Base-by-base conservation (phyloP, 1,284 basidiomycete species). In the Hemileia vastatrix region DNA sequence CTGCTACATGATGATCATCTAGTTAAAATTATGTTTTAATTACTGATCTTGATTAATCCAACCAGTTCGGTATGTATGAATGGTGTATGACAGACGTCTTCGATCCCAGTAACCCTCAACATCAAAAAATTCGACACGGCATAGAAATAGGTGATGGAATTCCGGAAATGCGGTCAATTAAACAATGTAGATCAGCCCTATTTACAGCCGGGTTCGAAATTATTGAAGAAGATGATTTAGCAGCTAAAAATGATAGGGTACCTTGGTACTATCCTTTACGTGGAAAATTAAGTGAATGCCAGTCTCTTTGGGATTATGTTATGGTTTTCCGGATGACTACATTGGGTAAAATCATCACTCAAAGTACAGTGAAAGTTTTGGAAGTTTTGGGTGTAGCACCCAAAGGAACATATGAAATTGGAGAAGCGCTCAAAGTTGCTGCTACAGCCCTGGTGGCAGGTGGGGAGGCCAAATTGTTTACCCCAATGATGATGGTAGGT, bases 81-180 rank as follows among this genome's bases (percentile, higher is more conserved):
- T 98, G 94, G 94, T 88, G 86, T 78, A 96, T 98, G 93, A 97
- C 94, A 52, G 93, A 97, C 77, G 77, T 77, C 8, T 98, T 90
- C 88, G 89, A 98, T 76, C 81, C 88, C 1, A 84, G 85, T 11
- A 88, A 83, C 77, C 87, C 92, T 15, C 78, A 84, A 67, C 94
- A 98, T 83, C 93, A 93, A 80, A 83, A 84, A 63, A 85, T 98
- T 66, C 88, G 90, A 18, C 92, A 96, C 80, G 85, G 76, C 6
- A 77, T 77, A 64, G 76, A 81, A 76, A 69, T 96, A 59, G 94
- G 94, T 50, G 92, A 95, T 76, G 94, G 95, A 68, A 97, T 98
- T 72, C 90, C 94, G 19, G 90, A 96, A 80, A 96, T 98, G 93
- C 86, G 94, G 19, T 84, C 84, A 33, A 80, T 94, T 59, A 75